Percentiles rank a stretch among this genome's conserved stretches.
Conservation (phyloP, 2,329 filamentous ascomycete genomes). For the Sarocladium strictum region DNA sequence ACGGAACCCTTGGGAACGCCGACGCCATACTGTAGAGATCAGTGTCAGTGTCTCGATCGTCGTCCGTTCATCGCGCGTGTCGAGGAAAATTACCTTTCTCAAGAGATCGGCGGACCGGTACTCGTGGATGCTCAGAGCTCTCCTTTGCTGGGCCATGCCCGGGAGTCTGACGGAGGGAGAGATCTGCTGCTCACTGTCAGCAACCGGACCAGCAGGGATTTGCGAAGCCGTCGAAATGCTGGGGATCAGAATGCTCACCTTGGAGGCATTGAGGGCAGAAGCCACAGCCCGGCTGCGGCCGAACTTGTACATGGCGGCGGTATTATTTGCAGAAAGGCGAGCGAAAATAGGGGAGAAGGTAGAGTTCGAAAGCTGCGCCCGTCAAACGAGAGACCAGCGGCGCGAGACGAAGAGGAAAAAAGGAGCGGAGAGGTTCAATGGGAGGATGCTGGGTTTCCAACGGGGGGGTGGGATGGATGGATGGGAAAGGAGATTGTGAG, state of each 20-base stretch:
- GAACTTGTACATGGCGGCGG: slow-evolving; percentile 74
- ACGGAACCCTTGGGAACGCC: slow-evolving; percentile 87
- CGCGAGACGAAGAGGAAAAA: neutral
- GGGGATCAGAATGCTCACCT: slow-evolving; percentile 52
- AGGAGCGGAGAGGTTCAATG: slow-evolving; percentile 10
- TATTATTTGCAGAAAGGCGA: neutral
- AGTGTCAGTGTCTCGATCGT: slow-evolving; percentile 16
- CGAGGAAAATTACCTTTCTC: slow-evolving; percentile 49
- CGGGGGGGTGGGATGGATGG: slow-evolving; percentile 8
- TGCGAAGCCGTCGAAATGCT: neutral
- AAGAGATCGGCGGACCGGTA: slow-evolving; percentile 93
- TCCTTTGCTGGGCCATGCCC: slow-evolving; percentile 69
- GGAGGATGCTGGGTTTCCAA: neutral
- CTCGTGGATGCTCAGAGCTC: slow-evolving; percentile 95
- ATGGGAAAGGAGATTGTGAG: slow-evolving; percentile 12
- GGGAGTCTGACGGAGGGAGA: slow-evolving; percentile 51
- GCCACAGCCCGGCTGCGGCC: slow-evolving; percentile 75
- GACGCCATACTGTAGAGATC: slow-evolving; percentile 70
- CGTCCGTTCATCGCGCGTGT: slow-evolving; percentile 15
- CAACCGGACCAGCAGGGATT: neutral
- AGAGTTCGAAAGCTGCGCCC: neutral
- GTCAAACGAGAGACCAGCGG: slow-evolving; percentile 11
- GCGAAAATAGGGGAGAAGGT: neutral
- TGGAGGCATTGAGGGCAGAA: slow-evolving; percentile 71
- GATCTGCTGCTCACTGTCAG: slow-evolving; percentile 19